These are phyloP conservation scores for Kodamaea ohmeri DNA, from an alignment of 1,139 yeast genomes.

Conservation along the genomic window DNA sequence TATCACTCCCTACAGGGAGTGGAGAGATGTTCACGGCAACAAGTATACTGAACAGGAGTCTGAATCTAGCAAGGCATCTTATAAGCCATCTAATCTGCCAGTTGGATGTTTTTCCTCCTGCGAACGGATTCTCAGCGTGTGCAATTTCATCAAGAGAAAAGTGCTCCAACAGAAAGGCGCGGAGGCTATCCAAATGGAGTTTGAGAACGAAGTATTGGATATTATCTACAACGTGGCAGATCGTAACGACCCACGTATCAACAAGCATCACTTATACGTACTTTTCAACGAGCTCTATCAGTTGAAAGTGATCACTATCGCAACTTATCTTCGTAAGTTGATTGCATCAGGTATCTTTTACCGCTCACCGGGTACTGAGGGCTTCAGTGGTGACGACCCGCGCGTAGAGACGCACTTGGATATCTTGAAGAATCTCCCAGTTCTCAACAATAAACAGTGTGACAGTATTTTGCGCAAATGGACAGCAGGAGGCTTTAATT, in stretches of 20 bases:
- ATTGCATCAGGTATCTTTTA: slow-evolving; percentile 84
- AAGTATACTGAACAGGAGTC: too few relatives aligned
- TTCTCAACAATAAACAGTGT: slow-evolving; percentile 48
- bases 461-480: slow-evolving; percentile 47
- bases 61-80: too few relatives aligned
- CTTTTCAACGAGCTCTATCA: slow-evolving; percentile 56
- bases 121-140: slow-evolving; percentile 36
- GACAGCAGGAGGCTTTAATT: slow-evolving; percentile 32
- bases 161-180: slow-evolving; percentile 27
- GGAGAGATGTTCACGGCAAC: too few relatives aligned
- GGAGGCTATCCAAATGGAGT: slow-evolving; percentile 31
- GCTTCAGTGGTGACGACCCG: slow-evolving; percentile 15
- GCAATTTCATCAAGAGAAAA: slow-evolving; percentile 38
- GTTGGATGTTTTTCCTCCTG: slow-evolving; percentile 18
- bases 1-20: slow-evolving; percentile 38
- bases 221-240: slow-evolving; percentile 24
- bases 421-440: slow-evolving; percentile 55
- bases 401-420: slow-evolving; percentile 44
- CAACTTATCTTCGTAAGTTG: slow-evolving; percentile 70
- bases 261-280: slow-evolving; percentile 42
- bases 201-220: slow-evolving; percentile 47
- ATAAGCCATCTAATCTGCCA: too few relatives aligned
- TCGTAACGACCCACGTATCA: slow-evolving; percentile 16
- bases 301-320: slow-evolving; percentile 52
- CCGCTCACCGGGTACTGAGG: slow-evolving; percentile 24